A percentile compares a stretch with the other conserved stretches of the same genome.
Evolutionary conservation across 1,139 yeast genomes (phyloP).

Genomic region (Martiniozyma asiatica): DNA sequence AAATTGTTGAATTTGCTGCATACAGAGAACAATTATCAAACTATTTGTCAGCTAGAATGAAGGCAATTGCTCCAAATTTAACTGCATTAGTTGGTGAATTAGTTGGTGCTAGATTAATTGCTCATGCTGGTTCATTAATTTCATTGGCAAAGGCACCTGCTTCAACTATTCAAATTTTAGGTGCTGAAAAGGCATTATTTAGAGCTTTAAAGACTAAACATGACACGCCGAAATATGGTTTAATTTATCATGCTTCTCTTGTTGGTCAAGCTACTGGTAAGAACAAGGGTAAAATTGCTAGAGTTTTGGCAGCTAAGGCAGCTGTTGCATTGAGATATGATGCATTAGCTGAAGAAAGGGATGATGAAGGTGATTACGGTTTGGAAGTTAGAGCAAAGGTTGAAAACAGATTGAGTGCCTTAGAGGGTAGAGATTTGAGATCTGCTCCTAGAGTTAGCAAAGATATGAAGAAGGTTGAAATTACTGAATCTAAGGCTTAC

Average conservation of each 20-base stretch:
- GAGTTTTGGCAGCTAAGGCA: slow-evolving; percentile 97
- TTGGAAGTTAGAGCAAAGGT: slow-evolving; percentile 85
- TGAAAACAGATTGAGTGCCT: slow-evolving; percentile 85
- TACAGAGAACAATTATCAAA: slow-evolving; percentile 88
- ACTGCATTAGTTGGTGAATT: slow-evolving; percentile 94
- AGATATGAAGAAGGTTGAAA: slow-evolving; percentile 73
- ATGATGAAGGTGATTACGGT: slow-evolving; percentile 90
- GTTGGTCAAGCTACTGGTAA: slow-evolving; percentile 97
- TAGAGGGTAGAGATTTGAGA: slow-evolving; percentile 91
- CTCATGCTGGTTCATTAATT: slow-evolving; percentile 93
- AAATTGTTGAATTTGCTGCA: slow-evolving; percentile 87
- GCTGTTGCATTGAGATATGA: slow-evolving; percentile 94
- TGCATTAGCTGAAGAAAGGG: slow-evolving; percentile 94
- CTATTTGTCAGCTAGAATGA: slow-evolving; percentile 88
- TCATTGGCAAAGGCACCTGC: slow-evolving; percentile 97
- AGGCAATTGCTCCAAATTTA: slow-evolving; percentile 95
- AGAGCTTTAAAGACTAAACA: slow-evolving; percentile 97
- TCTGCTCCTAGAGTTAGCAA: slow-evolving; percentile 66
- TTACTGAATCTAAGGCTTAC: slow-evolving; percentile 76
- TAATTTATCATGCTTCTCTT: slow-evolving; percentile 90
- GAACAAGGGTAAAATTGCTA: slow-evolving; percentile 97
- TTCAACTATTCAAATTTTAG: slow-evolving; percentile 94
- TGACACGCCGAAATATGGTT: slow-evolving; percentile 97
- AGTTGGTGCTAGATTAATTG: slow-evolving; percentile 95
- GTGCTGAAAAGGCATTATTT: slow-evolving; percentile 98